phyloP scores from a whole-genome alignment of 768 basidiomycete genomes.

The Boletellus ananiceps region DNA sequence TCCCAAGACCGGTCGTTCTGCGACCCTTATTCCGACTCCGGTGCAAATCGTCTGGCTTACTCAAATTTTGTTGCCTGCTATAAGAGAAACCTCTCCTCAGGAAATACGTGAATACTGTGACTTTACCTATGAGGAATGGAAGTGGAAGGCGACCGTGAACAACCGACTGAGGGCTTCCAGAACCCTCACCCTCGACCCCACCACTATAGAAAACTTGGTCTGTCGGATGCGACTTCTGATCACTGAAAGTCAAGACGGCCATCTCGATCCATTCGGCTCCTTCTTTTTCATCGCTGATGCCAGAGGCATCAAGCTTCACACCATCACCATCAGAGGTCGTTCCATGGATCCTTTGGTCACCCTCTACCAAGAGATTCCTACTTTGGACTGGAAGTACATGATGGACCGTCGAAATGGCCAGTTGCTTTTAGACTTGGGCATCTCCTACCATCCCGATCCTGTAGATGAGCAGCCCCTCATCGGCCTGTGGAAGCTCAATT shows the following conservation, averaged over 20 bases:
- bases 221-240: not conserved
- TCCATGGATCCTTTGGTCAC: conserved; percentile 1
- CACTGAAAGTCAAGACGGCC: not conserved
- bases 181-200: conserved; percentile 1
- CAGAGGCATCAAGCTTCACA: conserved; percentile 14
- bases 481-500: conserved; percentile 8
- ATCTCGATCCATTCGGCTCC: conserved; percentile 7
- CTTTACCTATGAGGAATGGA: conserved; percentile 11
- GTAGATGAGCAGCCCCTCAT: not conserved
- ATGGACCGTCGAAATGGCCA: conserved; percentile 1
- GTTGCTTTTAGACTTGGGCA: conserved; percentile 5
- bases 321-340: not conserved
- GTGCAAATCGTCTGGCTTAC: conserved; percentile 1
- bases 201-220: not conserved
- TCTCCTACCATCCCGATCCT: conserved; percentile 4
- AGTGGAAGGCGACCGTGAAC: conserved; percentile 8
- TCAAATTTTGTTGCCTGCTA: conserved; percentile 5
- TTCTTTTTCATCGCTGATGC: conserved; percentile 13
- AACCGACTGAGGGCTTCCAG: conserved; percentile 2
- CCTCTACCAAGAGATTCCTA: conserved; percentile 7
- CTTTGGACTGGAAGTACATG: conserved; percentile 13
- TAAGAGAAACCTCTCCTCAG: not conserved
- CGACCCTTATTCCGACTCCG: not conserved
- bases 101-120: conserved; percentile 4
- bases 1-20: not conserved